These are phyloP conservation scores for Mimosa bimucronata DNA, from an alignment of 306 rosid species.

Conservation along the genomic window DNA sequence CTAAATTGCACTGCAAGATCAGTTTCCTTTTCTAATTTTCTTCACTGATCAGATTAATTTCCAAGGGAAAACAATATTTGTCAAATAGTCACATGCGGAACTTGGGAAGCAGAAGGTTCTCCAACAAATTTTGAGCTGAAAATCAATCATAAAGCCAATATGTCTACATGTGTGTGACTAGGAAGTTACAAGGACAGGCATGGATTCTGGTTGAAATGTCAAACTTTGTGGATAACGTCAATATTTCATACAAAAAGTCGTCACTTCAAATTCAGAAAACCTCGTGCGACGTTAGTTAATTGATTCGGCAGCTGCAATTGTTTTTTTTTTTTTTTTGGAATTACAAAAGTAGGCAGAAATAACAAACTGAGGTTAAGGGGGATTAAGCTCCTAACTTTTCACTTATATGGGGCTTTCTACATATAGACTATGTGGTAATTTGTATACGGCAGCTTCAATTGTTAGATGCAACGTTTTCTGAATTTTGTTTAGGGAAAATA, in stretches of 20 bases:
- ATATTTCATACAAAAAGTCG: slow-evolving; percentile 24
- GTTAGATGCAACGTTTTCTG: neutral
- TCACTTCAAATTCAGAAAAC: slow-evolving; percentile 32
- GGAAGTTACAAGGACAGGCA: slow-evolving; percentile 25
- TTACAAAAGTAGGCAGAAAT: too few species aligned
- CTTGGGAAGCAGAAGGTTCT: slow-evolving; percentile 33
- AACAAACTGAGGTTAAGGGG: too few species aligned
- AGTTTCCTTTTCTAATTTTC: neutral
- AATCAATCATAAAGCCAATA: slow-evolving; percentile 32
- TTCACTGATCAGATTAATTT: too few species aligned
- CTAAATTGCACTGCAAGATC: neutral
- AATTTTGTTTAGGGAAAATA: too few species aligned
- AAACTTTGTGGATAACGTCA: slow-evolving; percentile 29
- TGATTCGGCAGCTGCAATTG: neutral
- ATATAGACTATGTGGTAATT: too few species aligned
- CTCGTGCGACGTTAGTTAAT: neutral
- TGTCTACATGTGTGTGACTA: slow-evolving; percentile 39
- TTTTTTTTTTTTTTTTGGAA: too few species aligned
- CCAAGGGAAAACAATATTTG: neutral
- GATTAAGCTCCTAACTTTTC: too few species aligned
- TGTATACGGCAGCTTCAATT: too few species aligned
- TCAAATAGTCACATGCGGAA: slow-evolving; percentile 31
- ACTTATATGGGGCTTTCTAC: too few species aligned
- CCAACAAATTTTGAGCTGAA: slow-evolving; percentile 35
- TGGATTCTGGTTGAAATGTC: slow-evolving; percentile 37